A percentile compares a stretch with the other conserved stretches of the same genome.
These are phyloP conservation scores for Eucalyptus sp. DNA, from an alignment of 345 rosid species.

Conservation along the genomic window DNA sequence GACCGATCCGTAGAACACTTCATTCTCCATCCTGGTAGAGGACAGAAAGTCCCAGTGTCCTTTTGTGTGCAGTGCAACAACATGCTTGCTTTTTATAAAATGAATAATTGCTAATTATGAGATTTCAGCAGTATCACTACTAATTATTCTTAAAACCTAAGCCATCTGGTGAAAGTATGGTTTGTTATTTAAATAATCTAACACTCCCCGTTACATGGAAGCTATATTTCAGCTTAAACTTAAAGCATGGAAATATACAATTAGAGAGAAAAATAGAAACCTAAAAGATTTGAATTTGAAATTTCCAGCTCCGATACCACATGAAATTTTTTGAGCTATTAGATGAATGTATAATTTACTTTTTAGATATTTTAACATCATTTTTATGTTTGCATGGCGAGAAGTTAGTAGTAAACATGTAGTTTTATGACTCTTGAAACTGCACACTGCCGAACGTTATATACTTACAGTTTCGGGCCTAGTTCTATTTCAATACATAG, in stretches of 20 bases:
- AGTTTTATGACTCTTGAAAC: neutral
- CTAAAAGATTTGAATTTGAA: rapidly evolving
- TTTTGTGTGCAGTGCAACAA: neutral
- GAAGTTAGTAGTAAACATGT: neutral
- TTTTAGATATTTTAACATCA: too few relatives aligned
- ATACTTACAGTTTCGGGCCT: neutral
- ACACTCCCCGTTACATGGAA: too few relatives aligned
- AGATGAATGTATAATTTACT: too few relatives aligned
- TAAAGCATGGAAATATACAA: too few relatives aligned
- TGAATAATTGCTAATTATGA: neutral
- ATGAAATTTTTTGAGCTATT: too few relatives aligned
- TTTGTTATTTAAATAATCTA: too few relatives aligned
- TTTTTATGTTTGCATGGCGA: neutral
- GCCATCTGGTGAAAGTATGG: rapidly evolving
- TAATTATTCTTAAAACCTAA: too few relatives aligned
- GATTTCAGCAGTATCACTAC: rapidly evolving
- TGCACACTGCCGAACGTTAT: neutral
- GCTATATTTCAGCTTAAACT: too few relatives aligned
- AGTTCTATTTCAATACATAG: neutral
- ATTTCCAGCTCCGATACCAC: too few relatives aligned
- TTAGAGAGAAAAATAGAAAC: too few relatives aligned
- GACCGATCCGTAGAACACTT: neutral
- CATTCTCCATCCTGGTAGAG: neutral
- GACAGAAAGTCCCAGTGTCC: neutral
- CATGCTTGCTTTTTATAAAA: neutral